Evolutionary conservation across 2,329 filamentous ascomycete genomes (phyloP), one percentile per base, ranked within the genome.

Genomic region (Paracorniculantispora psalliotae): DNA sequence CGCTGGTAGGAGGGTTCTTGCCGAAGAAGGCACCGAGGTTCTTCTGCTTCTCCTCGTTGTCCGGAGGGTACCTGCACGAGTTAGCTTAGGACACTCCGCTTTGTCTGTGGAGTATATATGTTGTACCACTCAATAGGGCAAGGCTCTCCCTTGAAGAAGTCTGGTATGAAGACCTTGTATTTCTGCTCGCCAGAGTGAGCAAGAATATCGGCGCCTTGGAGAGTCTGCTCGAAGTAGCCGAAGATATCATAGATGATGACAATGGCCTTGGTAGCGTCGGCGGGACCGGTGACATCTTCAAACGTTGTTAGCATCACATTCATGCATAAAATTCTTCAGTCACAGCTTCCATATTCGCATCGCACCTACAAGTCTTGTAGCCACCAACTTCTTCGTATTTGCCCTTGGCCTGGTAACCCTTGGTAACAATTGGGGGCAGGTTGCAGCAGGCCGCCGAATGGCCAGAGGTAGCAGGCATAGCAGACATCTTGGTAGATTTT

Each of bases 151-250:
- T 89, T 82, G 78, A 96, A 96, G 81, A 90, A 93, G 76, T 97
- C 92, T 28, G 92, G 92, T 63, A 97, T 92, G 75, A 92, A 92
- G 65, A 96, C 90, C 66, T 86, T 86, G 79, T 96, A 94, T 68
- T 89, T 84, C 73, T 75, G 81, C 72, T 77, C 69, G 67, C 83
- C 79, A 61, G 78, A 77, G 48, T 75, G 76, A 47, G 83, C 78
- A 25, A 88, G 75, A 65, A 84, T 89, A 66, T 91, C 88, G 62
- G 85, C 85, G 25, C 87, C 88, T 71, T 90, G 87, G 12, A 89
- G 63, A 2, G 87, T 86, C 73, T 90, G 88, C 25, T 83, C 81
- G 67, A 82, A 88, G 80, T 87, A 86, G 66, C 87, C 86, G 67
- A 88, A 88, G 70, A 88, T 87, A 71, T 81, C 79, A 67, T 78